A percentile compares a stretch with the other conserved stretches of the same genome.
Conservation (phyloP, 148 eudicot genomes). For the Cornus suecica region DNA sequence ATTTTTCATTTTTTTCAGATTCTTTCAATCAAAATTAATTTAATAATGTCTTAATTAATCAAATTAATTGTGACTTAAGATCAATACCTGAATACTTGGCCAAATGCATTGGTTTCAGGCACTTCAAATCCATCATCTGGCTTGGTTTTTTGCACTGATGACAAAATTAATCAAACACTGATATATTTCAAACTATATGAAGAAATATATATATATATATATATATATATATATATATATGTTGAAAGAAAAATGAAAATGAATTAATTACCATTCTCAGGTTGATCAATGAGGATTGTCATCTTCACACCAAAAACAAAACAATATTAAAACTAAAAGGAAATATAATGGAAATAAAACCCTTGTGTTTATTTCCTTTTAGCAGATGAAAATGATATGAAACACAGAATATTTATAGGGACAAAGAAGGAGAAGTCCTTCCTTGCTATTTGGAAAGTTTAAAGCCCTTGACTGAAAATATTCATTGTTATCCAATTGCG, state of each 20-base stretch:
- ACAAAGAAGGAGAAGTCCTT: slow-evolving; percentile 11
- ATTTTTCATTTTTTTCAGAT: neutral
- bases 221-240: neutral
- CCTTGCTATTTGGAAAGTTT: slow-evolving; percentile 19
- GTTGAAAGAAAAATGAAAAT: neutral
- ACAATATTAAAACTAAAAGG: neutral
- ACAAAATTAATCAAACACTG: neutral
- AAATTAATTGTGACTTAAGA: neutral
- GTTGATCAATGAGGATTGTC: slow-evolving; percentile 58
- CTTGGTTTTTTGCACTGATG: slow-evolving; percentile 15
- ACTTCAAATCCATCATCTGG: slow-evolving; percentile 28
- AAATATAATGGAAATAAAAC: neutral
- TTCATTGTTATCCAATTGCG: neutral
- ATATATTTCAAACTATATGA: neutral
- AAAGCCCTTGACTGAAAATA: slow-evolving; percentile 26
- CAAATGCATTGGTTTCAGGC: slow-evolving; percentile 56
- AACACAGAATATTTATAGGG: slow-evolving; percentile 27
- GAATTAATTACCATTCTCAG: slow-evolving; percentile 37
- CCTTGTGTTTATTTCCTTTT: neutral
- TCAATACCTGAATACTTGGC: slow-evolving; percentile 51
- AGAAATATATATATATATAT: neutral
- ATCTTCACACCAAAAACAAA: slow-evolving; percentile 19
- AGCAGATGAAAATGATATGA: neutral
- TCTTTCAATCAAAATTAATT: neutral
- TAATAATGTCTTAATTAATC: neutral